Percentiles rank a stretch among this genome's conserved stretches.
Conservation (phyloP, 805 yeast genomes). For the Hanseniaspora clermontiae region DNA sequence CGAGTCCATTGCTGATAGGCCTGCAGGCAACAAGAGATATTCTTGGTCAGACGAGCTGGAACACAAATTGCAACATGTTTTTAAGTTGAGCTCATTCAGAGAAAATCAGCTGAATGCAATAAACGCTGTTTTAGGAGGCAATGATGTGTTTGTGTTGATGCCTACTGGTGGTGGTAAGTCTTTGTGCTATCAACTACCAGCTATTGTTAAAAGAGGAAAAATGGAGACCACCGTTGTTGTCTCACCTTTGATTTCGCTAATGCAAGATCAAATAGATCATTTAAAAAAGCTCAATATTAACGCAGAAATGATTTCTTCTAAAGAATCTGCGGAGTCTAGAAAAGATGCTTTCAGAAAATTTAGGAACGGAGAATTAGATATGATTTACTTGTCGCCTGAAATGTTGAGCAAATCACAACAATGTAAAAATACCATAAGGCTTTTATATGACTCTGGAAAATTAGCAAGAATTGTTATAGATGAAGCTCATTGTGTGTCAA, state of each 20-base stretch:
- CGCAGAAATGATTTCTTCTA: slow-evolving; percentile 84
- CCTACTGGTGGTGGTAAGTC: slow-evolving; percentile 99
- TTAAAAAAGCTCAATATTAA: slow-evolving; percentile 50
- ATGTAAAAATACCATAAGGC: slow-evolving; percentile 50
- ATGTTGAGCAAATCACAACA: slow-evolving; percentile 69
- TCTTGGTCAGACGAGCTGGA: slow-evolving; percentile 63
- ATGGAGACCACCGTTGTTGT: slow-evolving; percentile 88
- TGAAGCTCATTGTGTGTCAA: slow-evolving; percentile 95
- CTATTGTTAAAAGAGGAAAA: slow-evolving; percentile 59
- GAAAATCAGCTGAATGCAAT: slow-evolving; percentile 80
- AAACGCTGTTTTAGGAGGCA: slow-evolving; percentile 58
- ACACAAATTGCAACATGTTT: slow-evolving; percentile 41
- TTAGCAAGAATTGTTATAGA: slow-evolving; percentile 86
- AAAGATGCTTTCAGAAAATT: slow-evolving; percentile 50
- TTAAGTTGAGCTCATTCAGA: slow-evolving; percentile 57
- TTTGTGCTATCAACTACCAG: slow-evolving; percentile 88
- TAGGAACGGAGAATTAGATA: slow-evolving; percentile 51
- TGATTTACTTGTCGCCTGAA: slow-evolving; percentile 87
- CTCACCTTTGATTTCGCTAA: slow-evolving; percentile 86
- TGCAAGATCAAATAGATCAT: slow-evolving; percentile 95
- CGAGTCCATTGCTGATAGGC: background rate
- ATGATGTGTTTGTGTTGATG: slow-evolving; percentile 88
- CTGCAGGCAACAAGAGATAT: slow-evolving; percentile 14
- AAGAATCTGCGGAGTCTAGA: slow-evolving; percentile 50
- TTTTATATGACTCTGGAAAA: slow-evolving; percentile 40